Evolutionary conservation across 2,329 filamentous ascomycete genomes (phyloP).

Genomic region (Epichloe festucae): DNA sequence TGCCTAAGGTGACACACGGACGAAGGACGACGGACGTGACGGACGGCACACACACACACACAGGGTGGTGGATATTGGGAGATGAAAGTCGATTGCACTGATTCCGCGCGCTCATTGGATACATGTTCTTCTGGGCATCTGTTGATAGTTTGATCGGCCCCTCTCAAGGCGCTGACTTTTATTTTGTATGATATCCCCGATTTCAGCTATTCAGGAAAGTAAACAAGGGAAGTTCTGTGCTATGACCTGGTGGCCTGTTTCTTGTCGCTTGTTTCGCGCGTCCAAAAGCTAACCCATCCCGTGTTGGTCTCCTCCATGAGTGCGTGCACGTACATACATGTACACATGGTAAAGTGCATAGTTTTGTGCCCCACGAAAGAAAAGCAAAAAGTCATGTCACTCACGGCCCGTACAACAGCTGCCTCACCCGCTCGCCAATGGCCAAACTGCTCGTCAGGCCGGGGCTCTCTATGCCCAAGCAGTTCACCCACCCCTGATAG

Average conservation of each 20-base stretch:
- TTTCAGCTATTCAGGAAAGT: not conserved
- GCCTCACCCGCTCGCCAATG: constrained; percentile 63
- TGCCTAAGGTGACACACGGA: too few species aligned
- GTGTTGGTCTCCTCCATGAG: not conserved
- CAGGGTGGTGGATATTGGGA: too few species aligned
- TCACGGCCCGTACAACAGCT: constrained; percentile 30
- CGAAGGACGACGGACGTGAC: not conserved
- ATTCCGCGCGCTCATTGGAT: not conserved
- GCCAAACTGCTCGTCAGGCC: constrained; percentile 79
- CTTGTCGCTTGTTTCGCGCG: too few species aligned
- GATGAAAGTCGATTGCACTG: not conserved
- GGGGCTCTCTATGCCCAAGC: constrained; percentile 87
- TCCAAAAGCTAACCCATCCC: too few species aligned
- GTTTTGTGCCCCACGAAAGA: not conserved
- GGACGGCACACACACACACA: too few species aligned
- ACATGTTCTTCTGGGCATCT: not conserved
- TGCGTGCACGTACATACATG: not conserved
- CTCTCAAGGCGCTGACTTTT: not conserved
- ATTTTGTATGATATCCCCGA: not conserved
- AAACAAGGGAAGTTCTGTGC: too few species aligned
- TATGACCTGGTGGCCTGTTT: too few species aligned
- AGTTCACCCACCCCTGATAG: constrained; percentile 71
- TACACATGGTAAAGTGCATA: not conserved
- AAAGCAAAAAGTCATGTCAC: not conserved
- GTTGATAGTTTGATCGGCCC: not conserved